Conservation (phyloP, 495 filamentous ascomycete species). For the Glonium stellatum region DNA sequence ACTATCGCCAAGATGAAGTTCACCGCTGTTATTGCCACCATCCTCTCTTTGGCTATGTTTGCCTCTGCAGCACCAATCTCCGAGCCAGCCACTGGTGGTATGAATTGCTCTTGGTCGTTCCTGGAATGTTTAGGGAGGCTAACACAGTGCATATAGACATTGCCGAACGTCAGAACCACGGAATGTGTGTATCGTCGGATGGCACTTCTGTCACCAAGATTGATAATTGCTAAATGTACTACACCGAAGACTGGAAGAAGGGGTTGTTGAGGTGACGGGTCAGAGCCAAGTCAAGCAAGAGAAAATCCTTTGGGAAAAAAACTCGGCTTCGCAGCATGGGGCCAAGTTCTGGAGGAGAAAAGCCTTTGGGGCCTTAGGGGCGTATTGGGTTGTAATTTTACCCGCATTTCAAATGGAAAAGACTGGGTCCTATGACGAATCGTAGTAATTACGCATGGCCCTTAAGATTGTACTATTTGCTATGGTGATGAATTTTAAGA, state of each 20-base stretch:
- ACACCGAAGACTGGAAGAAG: neutral
- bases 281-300: neutral
- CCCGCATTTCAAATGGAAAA: neutral
- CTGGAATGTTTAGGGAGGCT: neutral
- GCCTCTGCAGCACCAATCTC: constrained; percentile 18
- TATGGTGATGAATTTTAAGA: neutral
- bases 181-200: constrained; percentile 20
- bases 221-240: constrained; percentile 8
- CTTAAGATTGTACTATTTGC: neutral
- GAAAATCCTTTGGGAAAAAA: neutral
- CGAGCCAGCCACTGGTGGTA: constrained; percentile 11
- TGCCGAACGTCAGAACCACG: constrained; percentile 19
- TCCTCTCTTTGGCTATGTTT: constrained; percentile 25
- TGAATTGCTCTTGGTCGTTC: neutral
- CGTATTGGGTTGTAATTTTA: neutral
- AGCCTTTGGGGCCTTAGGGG: too few species aligned
- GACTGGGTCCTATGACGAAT: neutral
- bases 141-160: constrained; percentile 9
- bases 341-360: too few species aligned
- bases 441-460: neutral
- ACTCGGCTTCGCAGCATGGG: neutral
- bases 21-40: constrained; percentile 21
- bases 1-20: constrained; percentile 24
- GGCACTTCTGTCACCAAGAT: constrained; percentile 15
- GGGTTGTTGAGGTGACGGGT: neutral